These are phyloP conservation scores for Nannochloropsis oceanica DNA, from an alignment of 108 stramenopile species.

Conservation along the genomic window DNA sequence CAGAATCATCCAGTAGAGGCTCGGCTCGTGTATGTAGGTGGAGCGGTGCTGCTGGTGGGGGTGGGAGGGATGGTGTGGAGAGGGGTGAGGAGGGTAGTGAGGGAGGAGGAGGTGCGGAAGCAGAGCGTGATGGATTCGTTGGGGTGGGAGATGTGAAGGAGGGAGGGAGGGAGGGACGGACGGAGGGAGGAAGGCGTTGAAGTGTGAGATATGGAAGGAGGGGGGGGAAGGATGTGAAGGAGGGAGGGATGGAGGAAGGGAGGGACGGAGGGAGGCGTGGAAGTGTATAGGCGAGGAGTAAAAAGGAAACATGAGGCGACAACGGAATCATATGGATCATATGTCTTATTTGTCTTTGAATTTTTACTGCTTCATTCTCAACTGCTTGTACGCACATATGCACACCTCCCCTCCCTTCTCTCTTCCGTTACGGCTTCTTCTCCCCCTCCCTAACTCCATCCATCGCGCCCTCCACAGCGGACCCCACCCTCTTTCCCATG, in stretches of 20 bases:
- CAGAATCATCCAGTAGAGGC: neutral
- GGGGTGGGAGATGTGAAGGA: neutral
- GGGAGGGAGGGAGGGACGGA: too few species aligned
- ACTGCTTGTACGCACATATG: too few species aligned
- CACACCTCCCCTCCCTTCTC: neutral
- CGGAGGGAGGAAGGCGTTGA: too few species aligned
- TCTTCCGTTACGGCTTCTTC: neutral
- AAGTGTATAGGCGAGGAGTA: too few species aligned
- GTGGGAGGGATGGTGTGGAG: neutral
- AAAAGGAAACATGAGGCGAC: too few species aligned
- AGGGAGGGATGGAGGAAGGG: neutral
- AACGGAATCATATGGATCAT: too few species aligned
- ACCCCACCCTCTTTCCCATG: neutral
- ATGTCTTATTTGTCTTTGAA: too few species aligned
- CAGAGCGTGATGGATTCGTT: neutral
- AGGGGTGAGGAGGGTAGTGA: neutral
- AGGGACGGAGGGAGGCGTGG: neutral
- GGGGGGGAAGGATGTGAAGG: neutral
- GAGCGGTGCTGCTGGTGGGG: neutral
- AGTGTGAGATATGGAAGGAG: too few species aligned
- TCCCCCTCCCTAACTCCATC: neutral
- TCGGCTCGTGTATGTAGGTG: neutral
- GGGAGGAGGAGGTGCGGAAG: neutral
- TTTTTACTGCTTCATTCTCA: too few species aligned
- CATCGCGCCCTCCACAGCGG: neutral